Conservation (phyloP, 305 asterid species). For the Monarda citriodora region DNA sequence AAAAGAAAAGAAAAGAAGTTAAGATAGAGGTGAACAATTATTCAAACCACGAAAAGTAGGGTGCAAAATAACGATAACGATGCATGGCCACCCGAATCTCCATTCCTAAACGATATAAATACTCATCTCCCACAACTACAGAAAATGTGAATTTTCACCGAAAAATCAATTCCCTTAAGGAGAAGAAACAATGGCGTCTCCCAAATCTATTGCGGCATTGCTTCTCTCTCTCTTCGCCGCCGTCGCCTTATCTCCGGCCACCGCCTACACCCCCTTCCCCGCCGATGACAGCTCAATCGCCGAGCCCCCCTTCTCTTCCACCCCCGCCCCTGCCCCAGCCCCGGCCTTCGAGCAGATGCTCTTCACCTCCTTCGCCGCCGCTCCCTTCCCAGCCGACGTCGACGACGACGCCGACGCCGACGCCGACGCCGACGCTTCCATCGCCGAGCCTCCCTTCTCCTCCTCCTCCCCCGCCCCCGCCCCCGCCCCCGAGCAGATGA, state of each 20-base stretch:
- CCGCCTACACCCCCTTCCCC: constrained; percentile 6
- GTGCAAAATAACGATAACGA: not conserved
- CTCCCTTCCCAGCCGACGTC: constrained; percentile 5
- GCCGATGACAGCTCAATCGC: constrained; percentile 1
- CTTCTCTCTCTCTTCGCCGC: constrained; percentile 10
- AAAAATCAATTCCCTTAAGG: not conserved
- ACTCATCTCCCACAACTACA: not conserved
- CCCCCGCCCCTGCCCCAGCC: constrained; percentile 11
- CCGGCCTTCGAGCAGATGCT: not conserved
- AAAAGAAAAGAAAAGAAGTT: too few species aligned
- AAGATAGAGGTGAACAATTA: too few species aligned
- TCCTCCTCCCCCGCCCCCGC: constrained; percentile 10
- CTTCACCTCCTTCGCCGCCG: constrained; percentile 4
- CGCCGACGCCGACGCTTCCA: not conserved
- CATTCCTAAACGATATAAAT: not conserved
- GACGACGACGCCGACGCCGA: too few species aligned
- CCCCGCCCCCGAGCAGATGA: not conserved
- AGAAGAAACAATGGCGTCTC: constrained; percentile 1
- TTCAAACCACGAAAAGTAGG: too few species aligned
- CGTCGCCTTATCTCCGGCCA: constrained; percentile 8
- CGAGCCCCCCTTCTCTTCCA: not conserved
- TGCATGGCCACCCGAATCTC: constrained; percentile 10
- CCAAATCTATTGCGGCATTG: not conserved
- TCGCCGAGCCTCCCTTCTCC: not conserved
- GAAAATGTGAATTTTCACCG: not conserved